These are phyloP conservation scores for Tolypocladium amazonense DNA, from an alignment of 2,329 filamentous ascomycete genomes.

Conservation along the genomic window DNA sequence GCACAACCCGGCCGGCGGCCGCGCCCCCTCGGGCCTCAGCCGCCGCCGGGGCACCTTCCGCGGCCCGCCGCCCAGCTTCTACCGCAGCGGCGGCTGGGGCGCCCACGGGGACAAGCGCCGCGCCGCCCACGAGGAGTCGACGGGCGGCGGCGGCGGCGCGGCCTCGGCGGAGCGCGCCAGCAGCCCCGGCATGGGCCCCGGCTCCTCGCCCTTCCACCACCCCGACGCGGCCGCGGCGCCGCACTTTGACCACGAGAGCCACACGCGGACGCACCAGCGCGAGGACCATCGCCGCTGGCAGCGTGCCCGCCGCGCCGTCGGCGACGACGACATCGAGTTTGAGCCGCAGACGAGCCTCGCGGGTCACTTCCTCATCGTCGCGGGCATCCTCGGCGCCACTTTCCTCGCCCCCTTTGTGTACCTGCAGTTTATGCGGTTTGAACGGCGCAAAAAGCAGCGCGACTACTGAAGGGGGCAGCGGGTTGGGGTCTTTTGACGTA, in stretches of 20 bases:
- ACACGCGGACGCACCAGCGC: constrained; percentile 62
- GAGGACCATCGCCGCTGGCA: constrained; percentile 39
- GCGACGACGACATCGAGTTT: constrained; percentile 22
- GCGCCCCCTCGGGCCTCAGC: constrained; percentile 73
- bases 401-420: constrained; percentile 34
- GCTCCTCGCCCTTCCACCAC: constrained; percentile 35
- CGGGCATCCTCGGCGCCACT: constrained; percentile 33
- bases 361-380: constrained; percentile 38
- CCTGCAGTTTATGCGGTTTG: constrained; percentile 24
- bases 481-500: neutral
- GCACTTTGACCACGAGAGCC: constrained; percentile 68
- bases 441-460: constrained; percentile 15
- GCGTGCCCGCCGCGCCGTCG: constrained; percentile 27
- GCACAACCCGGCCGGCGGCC: constrained; percentile 53
- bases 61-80: constrained; percentile 86
- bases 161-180: constrained; percentile 4
- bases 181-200: constrained; percentile 46
- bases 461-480: neutral
- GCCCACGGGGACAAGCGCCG: constrained; percentile 47
- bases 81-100: constrained; percentile 71
- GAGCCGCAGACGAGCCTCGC: constrained; percentile 30
- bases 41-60: constrained; percentile 65
- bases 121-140: constrained; percentile 37
- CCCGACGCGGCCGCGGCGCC: constrained; percentile 43
- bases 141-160: constrained; percentile 6